Percentiles rank a stretch among this genome's conserved stretches.
These are phyloP conservation scores for Linum tenue DNA, from an alignment of 345 rosid species.

Conservation along the genomic window DNA sequence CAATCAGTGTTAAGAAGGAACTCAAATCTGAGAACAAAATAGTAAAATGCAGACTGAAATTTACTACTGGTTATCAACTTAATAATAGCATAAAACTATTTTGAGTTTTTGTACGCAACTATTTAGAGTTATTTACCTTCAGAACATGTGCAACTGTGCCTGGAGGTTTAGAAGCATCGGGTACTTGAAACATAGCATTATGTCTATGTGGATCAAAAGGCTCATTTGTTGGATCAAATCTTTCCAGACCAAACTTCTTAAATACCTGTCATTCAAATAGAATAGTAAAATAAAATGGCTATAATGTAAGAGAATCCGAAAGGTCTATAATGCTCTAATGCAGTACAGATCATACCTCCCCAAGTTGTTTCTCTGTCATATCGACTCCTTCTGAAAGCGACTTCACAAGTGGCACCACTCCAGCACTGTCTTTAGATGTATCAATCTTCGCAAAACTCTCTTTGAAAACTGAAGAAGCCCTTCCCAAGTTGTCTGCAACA, in stretches of 20 bases:
- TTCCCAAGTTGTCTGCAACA: constrained; percentile 84
- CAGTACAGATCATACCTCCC: constrained; percentile 34
- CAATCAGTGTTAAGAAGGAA: neutral
- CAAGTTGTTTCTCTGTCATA: constrained; percentile 93
- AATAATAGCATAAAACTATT: neutral
- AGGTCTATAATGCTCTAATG: neutral
- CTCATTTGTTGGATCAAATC: constrained; percentile 64
- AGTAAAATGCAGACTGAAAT: neutral
- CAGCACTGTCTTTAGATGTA: constrained; percentile 42
- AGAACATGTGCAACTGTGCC: constrained; percentile 77
- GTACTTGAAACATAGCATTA: constrained; percentile 67
- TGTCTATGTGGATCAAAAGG: constrained; percentile 89
- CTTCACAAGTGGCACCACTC: constrained; percentile 59
- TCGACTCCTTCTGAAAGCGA: constrained; percentile 90
- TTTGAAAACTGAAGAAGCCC: constrained; percentile 86
- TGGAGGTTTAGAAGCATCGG: constrained; percentile 74
- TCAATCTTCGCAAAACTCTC: constrained; percentile 63
- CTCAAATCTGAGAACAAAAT: neutral
- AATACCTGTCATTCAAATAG: constrained; percentile 42
- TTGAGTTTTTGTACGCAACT: neutral
- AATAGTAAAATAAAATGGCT: neutral
- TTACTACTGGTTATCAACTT: neutral
- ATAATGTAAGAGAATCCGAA: neutral
- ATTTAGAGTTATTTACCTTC: constrained; percentile 38
- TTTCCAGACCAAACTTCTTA: constrained; percentile 64